Conservation (phyloP, 257 asterid genomes). For the Scutellaria barbata region DNA sequence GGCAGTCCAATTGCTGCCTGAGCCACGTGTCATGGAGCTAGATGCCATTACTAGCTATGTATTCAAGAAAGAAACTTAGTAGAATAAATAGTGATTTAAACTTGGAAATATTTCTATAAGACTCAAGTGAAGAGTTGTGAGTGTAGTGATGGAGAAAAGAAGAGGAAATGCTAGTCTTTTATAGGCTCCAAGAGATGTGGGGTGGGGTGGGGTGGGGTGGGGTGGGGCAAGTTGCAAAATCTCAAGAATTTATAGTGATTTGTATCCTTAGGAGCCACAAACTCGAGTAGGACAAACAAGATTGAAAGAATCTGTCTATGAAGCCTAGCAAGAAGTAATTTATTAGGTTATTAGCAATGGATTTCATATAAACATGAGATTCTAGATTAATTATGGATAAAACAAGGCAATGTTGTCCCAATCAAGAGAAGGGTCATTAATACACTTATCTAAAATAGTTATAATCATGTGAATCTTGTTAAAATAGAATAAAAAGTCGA, state of each 20-base stretch:
- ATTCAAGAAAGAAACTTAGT: too few relatives aligned
- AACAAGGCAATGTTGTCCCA: background rate
- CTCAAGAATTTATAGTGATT: conserved; percentile 35
- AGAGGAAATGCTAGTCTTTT: conserved; percentile 37
- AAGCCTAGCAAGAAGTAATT: too few relatives aligned
- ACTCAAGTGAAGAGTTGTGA: background rate
- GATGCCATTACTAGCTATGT: conserved; percentile 43
- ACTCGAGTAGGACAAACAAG: conserved; percentile 28
- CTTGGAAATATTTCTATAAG: too few relatives aligned
- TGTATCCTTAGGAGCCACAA: conserved; percentile 53
- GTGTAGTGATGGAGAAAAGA: conserved; percentile 24
- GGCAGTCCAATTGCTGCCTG: conserved; percentile 56
- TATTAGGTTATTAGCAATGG: too few relatives aligned
- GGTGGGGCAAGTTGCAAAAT: conserved; percentile 40
- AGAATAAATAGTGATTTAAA: too few relatives aligned
- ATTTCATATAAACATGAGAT: too few relatives aligned
- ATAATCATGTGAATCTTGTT: conserved; percentile 25
- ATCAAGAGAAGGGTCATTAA: background rate
- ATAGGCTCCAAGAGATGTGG: conserved; percentile 37
- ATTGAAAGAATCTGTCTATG: conserved; percentile 21
- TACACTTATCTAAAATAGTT: background rate
- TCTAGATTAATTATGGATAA: too few relatives aligned
- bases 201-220: conserved; percentile 10
- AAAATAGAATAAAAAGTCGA: background rate
- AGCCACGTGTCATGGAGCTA: conserved; percentile 44